These are phyloP conservation scores for Aspergillus vadensis DNA, from an alignment of 2,329 filamentous ascomycete species.

Conservation along the genomic window DNA sequence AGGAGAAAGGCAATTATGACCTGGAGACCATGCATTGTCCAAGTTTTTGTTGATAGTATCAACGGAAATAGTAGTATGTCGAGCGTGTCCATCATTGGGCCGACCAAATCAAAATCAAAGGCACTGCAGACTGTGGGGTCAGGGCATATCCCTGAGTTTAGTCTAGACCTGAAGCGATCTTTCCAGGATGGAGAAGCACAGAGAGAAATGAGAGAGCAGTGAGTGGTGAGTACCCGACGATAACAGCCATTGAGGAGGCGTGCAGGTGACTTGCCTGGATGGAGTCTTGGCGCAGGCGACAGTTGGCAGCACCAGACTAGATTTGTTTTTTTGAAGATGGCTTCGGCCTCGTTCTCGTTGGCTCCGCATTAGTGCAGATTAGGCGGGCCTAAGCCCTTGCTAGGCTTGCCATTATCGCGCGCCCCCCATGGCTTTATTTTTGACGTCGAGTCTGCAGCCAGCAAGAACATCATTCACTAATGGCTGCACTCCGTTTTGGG, in stretches of 20 bases:
- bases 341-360: slow-evolving; percentile 10
- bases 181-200: background rate
- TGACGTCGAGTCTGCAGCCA: slow-evolving; percentile 8
- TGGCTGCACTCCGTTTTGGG: background rate
- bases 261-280: slow-evolving; percentile 5
- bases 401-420: slow-evolving; percentile 2
- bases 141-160: background rate
- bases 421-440: slow-evolving; percentile 3
- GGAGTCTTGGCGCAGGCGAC: slow-evolving; percentile 8
- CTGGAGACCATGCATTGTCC: background rate
- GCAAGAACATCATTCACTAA: background rate
- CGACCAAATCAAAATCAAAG: background rate
- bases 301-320: slow-evolving; percentile 6
- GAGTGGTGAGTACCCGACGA: background rate
- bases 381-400: slow-evolving; percentile 2
- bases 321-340: background rate
- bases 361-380: slow-evolving; percentile 10
- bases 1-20: background rate
- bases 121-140: slow-evolving; percentile 1
- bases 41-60: background rate
- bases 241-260: background rate
- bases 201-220: background rate
- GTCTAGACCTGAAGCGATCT: background rate
- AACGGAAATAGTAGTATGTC: background rate
- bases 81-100: background rate